phyloP scores from a whole-genome alignment of 108 stramenopile genomes.

The Aureococcus anophagefferens region DNA sequence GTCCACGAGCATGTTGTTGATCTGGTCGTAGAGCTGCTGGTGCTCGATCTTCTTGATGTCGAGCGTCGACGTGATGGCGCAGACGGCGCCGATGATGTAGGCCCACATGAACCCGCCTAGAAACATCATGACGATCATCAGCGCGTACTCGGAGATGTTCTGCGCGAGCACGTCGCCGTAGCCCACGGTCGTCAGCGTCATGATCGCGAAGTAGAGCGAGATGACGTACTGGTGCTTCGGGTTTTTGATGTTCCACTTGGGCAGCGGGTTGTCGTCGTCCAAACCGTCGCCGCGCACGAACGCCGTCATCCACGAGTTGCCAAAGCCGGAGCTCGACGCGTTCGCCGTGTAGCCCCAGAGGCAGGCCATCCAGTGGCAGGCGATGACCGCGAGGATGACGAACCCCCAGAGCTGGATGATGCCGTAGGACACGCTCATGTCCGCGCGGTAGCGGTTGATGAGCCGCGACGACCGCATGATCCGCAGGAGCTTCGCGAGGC shows the following conservation, averaged over 20 bases:
- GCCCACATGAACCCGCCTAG: background rate
- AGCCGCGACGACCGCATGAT: background rate
- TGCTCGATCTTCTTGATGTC: background rate
- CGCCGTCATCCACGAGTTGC: background rate
- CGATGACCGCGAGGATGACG: background rate
- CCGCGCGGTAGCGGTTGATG: background rate
- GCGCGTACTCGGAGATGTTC: background rate
- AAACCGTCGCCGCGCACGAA: background rate
- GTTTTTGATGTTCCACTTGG: background rate
- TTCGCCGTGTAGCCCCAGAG: background rate
- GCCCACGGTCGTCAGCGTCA: background rate
- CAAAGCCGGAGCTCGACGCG: no score
- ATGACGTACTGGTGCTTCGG: background rate
- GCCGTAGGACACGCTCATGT: background rate
- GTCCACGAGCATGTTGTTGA: background rate
- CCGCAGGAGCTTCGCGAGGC: background rate
- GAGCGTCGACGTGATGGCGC: background rate
- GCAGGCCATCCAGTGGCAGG: slow-evolving; percentile 1
- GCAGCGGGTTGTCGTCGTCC: background rate
- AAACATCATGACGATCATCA: background rate
- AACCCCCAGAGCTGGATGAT: background rate
- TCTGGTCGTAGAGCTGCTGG: background rate
- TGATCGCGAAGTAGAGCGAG: background rate
- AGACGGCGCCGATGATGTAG: background rate
- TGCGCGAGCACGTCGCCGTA: background rate